Percentiles rank a stretch among this genome's conserved stretches.
These are phyloP conservation scores for Alternaria triticimaculans DNA, from an alignment of 2,329 filamentous ascomycete species.

Conservation along the genomic window DNA sequence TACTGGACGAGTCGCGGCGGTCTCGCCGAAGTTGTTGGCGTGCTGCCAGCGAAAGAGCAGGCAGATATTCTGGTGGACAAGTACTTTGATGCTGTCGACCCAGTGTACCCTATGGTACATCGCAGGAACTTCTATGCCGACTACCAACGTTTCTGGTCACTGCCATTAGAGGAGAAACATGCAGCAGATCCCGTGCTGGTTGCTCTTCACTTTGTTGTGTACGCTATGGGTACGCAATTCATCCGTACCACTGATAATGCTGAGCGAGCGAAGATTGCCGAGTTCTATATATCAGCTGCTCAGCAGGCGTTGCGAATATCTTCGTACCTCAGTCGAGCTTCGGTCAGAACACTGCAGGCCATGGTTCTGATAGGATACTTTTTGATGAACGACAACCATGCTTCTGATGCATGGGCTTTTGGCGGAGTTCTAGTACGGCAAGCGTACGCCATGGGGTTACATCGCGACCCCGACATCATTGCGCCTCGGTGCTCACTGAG, in stretches of 20 bases:
- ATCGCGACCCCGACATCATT: conserved; percentile 77
- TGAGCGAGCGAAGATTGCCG: conserved; percentile 76
- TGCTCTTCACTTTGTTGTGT: conserved; percentile 76
- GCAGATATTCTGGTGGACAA: conserved; percentile 70
- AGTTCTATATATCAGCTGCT: conserved; percentile 81
- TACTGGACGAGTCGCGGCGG: conserved; percentile 85
- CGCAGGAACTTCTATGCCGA: conserved; percentile 77
- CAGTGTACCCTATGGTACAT: conserved; percentile 82
- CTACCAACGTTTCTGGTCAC: conserved; percentile 78
- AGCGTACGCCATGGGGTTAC: conserved; percentile 80
- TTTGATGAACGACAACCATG: conserved; percentile 84
- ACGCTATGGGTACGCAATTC: conserved; percentile 81
- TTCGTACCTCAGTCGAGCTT: conserved; percentile 78
- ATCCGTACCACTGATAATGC: conserved; percentile 63
- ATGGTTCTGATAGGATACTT: conserved; percentile 87
- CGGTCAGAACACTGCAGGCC: conserved; percentile 74
- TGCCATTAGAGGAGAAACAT: conserved; percentile 64
- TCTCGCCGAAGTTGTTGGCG: conserved; percentile 74
- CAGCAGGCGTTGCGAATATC: conserved; percentile 78
- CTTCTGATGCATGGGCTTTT: conserved; percentile 83
- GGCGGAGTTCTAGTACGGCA: conserved; percentile 78
- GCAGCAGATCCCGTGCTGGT: conserved; percentile 71
- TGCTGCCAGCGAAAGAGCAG: conserved; percentile 77
- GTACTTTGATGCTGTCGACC: conserved; percentile 70
- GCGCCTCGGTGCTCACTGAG: conserved; percentile 70